These are phyloP conservation scores for Tuctoria greenei DNA, from an alignment of 176 grass and related monocot genomes.

Conservation along the genomic window DNA sequence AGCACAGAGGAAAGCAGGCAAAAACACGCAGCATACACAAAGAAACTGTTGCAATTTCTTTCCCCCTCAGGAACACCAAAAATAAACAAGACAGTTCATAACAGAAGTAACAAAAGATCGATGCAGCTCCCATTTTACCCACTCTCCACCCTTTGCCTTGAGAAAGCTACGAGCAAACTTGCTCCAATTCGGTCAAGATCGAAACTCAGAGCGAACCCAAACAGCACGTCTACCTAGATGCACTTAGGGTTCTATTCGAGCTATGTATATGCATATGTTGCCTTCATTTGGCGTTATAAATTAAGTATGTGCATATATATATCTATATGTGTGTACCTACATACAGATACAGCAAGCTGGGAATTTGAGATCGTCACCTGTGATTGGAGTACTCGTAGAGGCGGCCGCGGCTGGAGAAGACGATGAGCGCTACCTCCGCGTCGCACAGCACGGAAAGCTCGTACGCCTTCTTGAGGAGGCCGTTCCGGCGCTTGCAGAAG, in stretches of 20 bases:
- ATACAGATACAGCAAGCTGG: too few species aligned
- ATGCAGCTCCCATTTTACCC: constrained; percentile 54
- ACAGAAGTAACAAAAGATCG: constrained; percentile 61
- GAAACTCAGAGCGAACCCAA: constrained; percentile 12
- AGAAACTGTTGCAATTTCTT: constrained; percentile 57
- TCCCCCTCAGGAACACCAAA: constrained; percentile 45
- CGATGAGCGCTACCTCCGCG: constrained; percentile 68
- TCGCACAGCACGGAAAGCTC: constrained; percentile 79
- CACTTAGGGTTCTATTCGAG: not conserved
- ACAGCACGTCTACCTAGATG: not conserved
- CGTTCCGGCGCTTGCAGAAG: constrained; percentile 88
- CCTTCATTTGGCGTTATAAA: constrained; percentile 15
- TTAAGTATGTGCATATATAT: not conserved
- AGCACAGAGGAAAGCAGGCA: constrained; percentile 50
- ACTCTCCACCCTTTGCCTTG: constrained; percentile 31
- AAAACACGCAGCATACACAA: constrained; percentile 40
- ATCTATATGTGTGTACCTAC: too few species aligned
- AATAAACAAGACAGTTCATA: constrained; percentile 52
- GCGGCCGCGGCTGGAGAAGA: constrained; percentile 83
- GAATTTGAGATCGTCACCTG: constrained; percentile 37
- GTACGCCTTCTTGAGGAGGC: constrained; percentile 81
- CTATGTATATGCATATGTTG: not conserved
- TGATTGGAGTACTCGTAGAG: constrained; percentile 81
- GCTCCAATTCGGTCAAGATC: constrained; percentile 48
- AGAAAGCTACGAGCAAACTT: constrained; percentile 44